Evolutionary conservation across 257 asterid species (phyloP).

Genomic region (Ocimum tenuiflorum): DNA sequence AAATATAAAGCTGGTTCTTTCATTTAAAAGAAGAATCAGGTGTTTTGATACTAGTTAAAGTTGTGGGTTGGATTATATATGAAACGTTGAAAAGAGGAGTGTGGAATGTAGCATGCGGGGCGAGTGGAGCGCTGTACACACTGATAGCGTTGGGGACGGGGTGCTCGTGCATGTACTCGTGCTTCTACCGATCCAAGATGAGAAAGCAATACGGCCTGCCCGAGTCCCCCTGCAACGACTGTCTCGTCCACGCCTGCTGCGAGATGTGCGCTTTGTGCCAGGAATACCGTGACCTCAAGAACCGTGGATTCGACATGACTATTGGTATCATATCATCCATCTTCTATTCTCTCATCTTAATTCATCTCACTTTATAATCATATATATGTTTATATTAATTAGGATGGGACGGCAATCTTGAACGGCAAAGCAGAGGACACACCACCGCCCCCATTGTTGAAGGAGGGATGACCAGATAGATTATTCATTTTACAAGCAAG

Average conservation of each 20-base stretch:
- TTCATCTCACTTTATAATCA: too few relatives aligned
- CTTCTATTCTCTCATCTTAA: too few relatives aligned
- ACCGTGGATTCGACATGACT: conserved; percentile 37
- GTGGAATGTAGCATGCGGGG: conserved; percentile 33
- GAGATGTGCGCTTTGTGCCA: conserved; percentile 32
- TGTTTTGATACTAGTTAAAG: too few relatives aligned
- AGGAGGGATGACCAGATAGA: conserved; percentile 28
- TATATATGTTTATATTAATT: not conserved
- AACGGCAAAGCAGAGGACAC: conserved; percentile 10
- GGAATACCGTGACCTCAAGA: conserved; percentile 37
- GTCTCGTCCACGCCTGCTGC: conserved; percentile 24
- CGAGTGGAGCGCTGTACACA: conserved; percentile 24
- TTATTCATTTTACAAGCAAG: not conserved
- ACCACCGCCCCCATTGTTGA: conserved; percentile 24
- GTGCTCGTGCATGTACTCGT: conserved; percentile 25
- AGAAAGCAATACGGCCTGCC: conserved; percentile 18
- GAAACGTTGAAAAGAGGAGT: too few relatives aligned
- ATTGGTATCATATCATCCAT: conserved; percentile 3
- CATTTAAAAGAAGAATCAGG: too few relatives aligned
- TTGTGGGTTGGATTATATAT: too few relatives aligned
- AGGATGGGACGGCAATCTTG: conserved; percentile 47
- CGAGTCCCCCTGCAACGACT: conserved; percentile 21
- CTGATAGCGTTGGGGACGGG: conserved; percentile 13
- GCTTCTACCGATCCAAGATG: conserved; percentile 31
- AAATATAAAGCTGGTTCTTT: too few relatives aligned